Evolutionary conservation across 2,329 filamentous ascomycete species (phyloP).

Genomic region (Drechslera avenae): DNA sequence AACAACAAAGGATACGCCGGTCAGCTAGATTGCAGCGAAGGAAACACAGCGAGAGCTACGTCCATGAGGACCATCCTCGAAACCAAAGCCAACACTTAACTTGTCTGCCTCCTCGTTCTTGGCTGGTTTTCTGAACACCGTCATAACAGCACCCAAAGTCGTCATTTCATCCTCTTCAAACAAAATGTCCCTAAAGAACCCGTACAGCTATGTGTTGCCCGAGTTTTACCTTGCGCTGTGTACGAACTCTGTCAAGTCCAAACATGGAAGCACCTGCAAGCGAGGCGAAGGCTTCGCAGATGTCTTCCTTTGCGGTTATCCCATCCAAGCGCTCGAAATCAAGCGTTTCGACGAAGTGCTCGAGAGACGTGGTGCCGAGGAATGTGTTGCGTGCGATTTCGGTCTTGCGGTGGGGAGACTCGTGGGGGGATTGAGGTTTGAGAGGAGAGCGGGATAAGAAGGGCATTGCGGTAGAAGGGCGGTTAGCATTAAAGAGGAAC

Average conservation of each 20-base stretch:
- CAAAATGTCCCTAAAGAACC: not conserved
- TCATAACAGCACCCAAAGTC: not conserved
- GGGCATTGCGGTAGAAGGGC: not conserved
- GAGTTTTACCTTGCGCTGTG: not conserved
- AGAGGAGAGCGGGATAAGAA: not conserved
- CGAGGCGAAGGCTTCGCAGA: conserved; percentile 4
- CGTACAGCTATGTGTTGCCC: not conserved
- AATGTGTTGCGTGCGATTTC: conserved; percentile 3
- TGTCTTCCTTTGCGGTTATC: conserved; percentile 1
- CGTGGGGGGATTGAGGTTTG: not conserved
- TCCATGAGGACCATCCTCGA: not conserved
- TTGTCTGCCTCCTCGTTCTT: not conserved
- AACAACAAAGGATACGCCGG: no score
- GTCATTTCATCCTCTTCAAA: not conserved
- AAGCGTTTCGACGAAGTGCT: not conserved
- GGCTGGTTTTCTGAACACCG: not conserved
- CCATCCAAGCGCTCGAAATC: conserved; percentile 1
- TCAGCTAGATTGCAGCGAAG: no score
- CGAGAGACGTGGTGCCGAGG: conserved; percentile 2
- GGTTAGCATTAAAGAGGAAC: not conserved
- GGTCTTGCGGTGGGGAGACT: not conserved
- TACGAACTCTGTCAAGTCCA: not conserved
- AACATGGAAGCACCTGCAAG: not conserved
- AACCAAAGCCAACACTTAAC: not conserved
- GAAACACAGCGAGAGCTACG: not conserved